Base-by-base conservation (phyloP, 441 rosid species). In the Metrosideros polymorpha region DNA sequence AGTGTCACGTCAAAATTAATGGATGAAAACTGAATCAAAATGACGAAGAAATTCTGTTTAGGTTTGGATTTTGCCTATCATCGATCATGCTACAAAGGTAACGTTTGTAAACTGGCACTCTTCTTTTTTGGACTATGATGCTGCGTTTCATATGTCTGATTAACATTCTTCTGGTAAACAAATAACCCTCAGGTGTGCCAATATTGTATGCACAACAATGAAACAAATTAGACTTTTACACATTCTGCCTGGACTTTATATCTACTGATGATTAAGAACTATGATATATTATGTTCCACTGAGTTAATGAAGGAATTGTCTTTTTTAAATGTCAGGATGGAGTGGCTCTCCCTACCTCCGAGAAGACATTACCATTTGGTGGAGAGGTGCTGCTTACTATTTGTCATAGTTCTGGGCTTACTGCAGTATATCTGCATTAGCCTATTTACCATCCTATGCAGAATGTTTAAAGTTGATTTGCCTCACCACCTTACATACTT, bases 291-390 rank as follows among this genome's bases (percentile, higher is more conserved):
- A 82, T 88, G 82, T 35, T 85, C 24, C 5, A 0, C 27, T 47
- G 29, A 83, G 43, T 54, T 27, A 86, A 87, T 66, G 77, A 51
- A 82, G 54, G 66, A 45, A 49, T 56, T 86, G 61, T 87, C 88
- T 86, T 55, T 85, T 88, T 90, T 88, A 88, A 82, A 86, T 61
- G 90, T 86, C 93, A 98, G 99, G 99, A 98, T 89, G 99, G 99
- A 89, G 98, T 94, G 89, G 93, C 98, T 88, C 89, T 97, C 91
- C 99, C 99, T 88, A 92, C 92, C 92, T 95, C 99, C 30, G 99
- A 95, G 90, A 96, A 98, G 94, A 96, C 95, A 85, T 90, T 98
- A 85, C 97, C 98, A 76, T 97, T 96, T 87, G 99, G 99, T 84
- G 99, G 99, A 93, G 99, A 98, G 94, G 99, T 96, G 77, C 82